Evolutionary conservation across 129 eudicot genomes (phyloP), one percentile per base, ranked within the genome.

Genomic region (Sambucus nigra): DNA sequence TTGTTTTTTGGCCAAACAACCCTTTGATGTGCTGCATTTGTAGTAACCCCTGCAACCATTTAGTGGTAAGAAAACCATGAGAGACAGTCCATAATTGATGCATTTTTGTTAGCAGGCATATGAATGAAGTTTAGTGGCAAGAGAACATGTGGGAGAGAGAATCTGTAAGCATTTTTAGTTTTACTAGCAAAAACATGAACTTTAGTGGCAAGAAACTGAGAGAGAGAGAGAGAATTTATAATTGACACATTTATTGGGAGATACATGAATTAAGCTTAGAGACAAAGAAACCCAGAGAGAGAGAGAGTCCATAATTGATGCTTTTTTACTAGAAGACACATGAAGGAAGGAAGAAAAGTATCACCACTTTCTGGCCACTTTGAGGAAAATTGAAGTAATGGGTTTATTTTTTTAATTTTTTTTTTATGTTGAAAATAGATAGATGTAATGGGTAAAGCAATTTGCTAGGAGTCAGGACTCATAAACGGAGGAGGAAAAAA

Each of bases 11-110:
- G 97, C 97, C 50, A 73, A 69, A 67, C 97, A 88, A 17, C 84
- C 84, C 72, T 88, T 88, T 47, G 94, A 77, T 68, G 91, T 88
- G 84, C 91, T 88, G 70, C 97, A 88, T 59, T 75, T 83, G 81
- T 88, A 88, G 70, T 88, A 88, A 0, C 97, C 94, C 69, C 97
- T 88, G 84, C 64, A 80, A 27, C 27, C 52, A 56, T 50, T 35
- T 53, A 63, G 39, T 52, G 49, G 51, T 29, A 21, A 33, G 15
- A 14, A 15, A 42, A 42, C n/a, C 48, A 42, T 13, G 19, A 42
- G 48, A 13, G 48, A 42, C 7, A 42, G 5, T 13, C 48, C 48
- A 42, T 42, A 42, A 14, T 4, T n/a, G n/a, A n/a, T n/a, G n/a
- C n/a, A n/a, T n/a, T n/a, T n/a, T n/a, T n/a, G n/a, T n/a, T n/a